Evolutionary conservation across 2,329 filamentous ascomycete species (phyloP).

Genomic region (Aspergillus spinulosporus): DNA sequence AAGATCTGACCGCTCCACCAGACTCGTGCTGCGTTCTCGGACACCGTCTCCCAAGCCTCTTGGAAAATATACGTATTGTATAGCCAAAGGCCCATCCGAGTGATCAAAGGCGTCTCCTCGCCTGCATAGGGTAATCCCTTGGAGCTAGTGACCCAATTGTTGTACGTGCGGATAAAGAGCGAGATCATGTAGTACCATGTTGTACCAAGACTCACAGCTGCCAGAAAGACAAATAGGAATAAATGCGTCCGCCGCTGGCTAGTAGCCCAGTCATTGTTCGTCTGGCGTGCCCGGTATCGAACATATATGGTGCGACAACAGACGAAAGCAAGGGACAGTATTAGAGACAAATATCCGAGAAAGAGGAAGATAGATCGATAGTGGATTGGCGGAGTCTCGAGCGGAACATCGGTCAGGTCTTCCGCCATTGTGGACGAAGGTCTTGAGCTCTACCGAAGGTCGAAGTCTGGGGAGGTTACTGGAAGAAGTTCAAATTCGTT

Average conservation of each 20-base stretch:
- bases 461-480: neutral
- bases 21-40: slow-evolving; percentile 56
- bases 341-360: slow-evolving; percentile 5
- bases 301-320: neutral
- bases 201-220: slow-evolving; percentile 47
- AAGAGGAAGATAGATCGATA: slow-evolving; percentile 4
- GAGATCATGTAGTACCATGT: slow-evolving; percentile 48
- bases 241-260: neutral
- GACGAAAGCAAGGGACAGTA: neutral
- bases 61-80: slow-evolving; percentile 54
- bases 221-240: slow-evolving; percentile 42
- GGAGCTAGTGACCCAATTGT: slow-evolving; percentile 45
- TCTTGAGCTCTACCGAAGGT: neutral
- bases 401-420: neutral
- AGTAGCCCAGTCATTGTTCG: neutral
- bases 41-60: slow-evolving; percentile 57
- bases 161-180: slow-evolving; percentile 52
- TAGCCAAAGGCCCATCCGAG: slow-evolving; percentile 52
- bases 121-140: neutral
- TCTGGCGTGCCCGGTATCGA: neutral
- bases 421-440: neutral
- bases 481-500: neutral
- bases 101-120: slow-evolving; percentile 29
- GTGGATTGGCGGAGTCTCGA: slow-evolving; percentile 1
- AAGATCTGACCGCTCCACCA: slow-evolving; percentile 66